A percentile compares a stretch with the other conserved stretches of the same genome.
phyloP scores from a whole-genome alignment of 192 early-diverging fungal genomes.

The Dissophora globulifera region DNA sequence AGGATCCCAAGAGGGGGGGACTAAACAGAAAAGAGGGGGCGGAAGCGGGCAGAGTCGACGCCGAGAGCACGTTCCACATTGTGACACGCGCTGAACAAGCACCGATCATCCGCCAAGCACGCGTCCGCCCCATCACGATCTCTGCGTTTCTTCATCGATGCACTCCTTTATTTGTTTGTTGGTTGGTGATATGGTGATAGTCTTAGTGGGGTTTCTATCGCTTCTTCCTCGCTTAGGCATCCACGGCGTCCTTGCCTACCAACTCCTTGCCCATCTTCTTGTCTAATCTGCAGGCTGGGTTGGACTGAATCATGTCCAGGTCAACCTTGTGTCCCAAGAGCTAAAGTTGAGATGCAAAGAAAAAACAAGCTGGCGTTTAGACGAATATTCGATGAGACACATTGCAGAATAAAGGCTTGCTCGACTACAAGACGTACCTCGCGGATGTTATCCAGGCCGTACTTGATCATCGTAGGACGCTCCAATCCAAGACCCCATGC shows the following conservation, averaged over 20 bases:
- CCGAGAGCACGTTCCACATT: not conserved
- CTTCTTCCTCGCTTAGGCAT: slow-evolving; percentile 25
- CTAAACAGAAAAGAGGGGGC: not conserved
- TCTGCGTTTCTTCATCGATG: slow-evolving; percentile 3
- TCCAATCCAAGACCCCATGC: slow-evolving; percentile 98
- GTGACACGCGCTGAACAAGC: slow-evolving; percentile 5
- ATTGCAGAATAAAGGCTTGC: no score
- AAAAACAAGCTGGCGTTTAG: no score
- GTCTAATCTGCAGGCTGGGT: slow-evolving; percentile 92
- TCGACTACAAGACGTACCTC: no score
- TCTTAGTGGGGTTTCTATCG: not conserved
- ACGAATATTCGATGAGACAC: no score
- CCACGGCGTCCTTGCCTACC: slow-evolving; percentile 51
- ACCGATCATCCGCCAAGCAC: slow-evolving; percentile 19
- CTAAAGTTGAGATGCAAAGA: slow-evolving; percentile 9
- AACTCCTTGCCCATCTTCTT: slow-evolving; percentile 86
- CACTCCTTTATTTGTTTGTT: slow-evolving; percentile 3
- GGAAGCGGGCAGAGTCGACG: no score
- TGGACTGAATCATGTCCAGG: slow-evolving; percentile 86
- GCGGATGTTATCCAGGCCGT: slow-evolving; percentile 93
- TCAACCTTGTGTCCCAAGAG: slow-evolving; percentile 93
- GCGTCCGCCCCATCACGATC: slow-evolving; percentile 1
- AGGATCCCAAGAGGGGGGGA: not conserved
- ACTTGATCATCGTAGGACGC: slow-evolving; percentile 99
- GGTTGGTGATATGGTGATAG: not conserved